Percentiles rank a stretch among this genome's conserved stretches.
Conservation (phyloP, 75 land plant species). For the Ceratopteris richardii region DNA sequence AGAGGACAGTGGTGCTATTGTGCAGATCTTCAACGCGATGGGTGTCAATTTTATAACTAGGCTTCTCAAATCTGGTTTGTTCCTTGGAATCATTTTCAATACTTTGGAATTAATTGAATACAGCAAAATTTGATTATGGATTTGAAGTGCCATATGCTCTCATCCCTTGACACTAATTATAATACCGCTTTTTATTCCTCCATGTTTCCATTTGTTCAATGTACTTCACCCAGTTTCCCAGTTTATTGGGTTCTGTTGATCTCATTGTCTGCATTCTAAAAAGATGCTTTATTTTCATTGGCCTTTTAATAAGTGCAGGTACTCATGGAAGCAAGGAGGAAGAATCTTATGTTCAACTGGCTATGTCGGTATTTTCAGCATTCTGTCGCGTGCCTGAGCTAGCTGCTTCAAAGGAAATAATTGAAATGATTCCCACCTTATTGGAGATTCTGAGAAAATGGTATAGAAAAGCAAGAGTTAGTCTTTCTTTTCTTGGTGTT, state of each 20-base stretch:
- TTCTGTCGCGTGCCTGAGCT: conserved; percentile 80
- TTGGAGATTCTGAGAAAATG: conserved; percentile 42
- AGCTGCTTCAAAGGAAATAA: conserved; percentile 58
- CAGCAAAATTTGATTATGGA: neutral
- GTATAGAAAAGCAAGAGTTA: conserved; percentile 19
- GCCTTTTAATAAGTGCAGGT: too few species aligned
- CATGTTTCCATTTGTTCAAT: too few species aligned
- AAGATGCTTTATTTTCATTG: too few species aligned
- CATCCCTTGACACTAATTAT: too few species aligned
- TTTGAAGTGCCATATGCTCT: neutral
- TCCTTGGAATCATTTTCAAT: neutral
- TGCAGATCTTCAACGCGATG: conserved; percentile 61
- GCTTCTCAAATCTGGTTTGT: conserved; percentile 72
- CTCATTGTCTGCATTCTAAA: too few species aligned
- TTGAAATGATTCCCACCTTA: conserved; percentile 54
- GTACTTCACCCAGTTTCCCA: too few species aligned
- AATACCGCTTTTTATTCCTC: too few species aligned
- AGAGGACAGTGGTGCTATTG: conserved; percentile 52
- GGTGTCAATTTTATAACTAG: conserved; percentile 69
- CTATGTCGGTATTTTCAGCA: conserved; percentile 69
- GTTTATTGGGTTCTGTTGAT: too few species aligned
- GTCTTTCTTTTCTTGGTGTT: neutral
- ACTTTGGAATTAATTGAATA: neutral
- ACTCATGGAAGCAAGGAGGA: too few species aligned
- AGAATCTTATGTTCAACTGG: conserved; percentile 62